Evolutionary conservation across 176 grass and related monocot genomes (phyloP).

Genomic region (Rhipidocladum racemiflorum): DNA sequence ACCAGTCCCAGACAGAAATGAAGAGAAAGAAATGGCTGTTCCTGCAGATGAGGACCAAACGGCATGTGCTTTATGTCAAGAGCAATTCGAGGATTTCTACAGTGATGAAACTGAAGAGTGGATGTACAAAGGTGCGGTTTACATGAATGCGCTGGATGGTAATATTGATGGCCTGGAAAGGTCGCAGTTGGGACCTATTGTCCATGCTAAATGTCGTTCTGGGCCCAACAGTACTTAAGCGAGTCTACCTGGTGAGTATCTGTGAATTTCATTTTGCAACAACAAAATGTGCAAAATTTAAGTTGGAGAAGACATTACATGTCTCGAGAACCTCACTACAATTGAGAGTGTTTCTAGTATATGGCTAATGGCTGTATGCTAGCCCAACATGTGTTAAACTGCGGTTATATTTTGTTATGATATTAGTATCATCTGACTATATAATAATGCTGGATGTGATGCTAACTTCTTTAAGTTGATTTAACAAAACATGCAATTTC

Average conservation of each 20-base stretch:
- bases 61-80: conserved; percentile 85
- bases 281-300: conserved; percentile 8
- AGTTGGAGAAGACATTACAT: not conserved
- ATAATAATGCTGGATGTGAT: not conserved
- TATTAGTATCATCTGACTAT: not conserved
- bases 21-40: conserved; percentile 86
- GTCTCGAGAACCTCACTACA: not conserved
- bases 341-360: not conserved
- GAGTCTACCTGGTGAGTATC: conserved; percentile 54
- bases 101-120: conserved; percentile 97
- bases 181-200: conserved; percentile 77
- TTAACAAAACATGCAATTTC: not conserved
- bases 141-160: conserved; percentile 81
- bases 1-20: conserved; percentile 50
- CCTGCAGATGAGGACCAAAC: conserved; percentile 93
- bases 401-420: not conserved
- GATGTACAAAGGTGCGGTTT: conserved; percentile 97
- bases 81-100: conserved; percentile 95
- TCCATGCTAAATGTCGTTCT: conserved; percentile 93
- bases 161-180: conserved; percentile 55
- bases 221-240: conserved; percentile 44
- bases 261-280: conserved; percentile 14
- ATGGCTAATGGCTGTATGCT: not conserved
- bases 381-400: not conserved
- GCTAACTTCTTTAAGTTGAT: not conserved